A percentile compares a stretch with the other conserved stretches of the same genome.
Conservation (phyloP, 2,329 filamentous ascomycete genomes). For the Nothopassalora personata region DNA sequence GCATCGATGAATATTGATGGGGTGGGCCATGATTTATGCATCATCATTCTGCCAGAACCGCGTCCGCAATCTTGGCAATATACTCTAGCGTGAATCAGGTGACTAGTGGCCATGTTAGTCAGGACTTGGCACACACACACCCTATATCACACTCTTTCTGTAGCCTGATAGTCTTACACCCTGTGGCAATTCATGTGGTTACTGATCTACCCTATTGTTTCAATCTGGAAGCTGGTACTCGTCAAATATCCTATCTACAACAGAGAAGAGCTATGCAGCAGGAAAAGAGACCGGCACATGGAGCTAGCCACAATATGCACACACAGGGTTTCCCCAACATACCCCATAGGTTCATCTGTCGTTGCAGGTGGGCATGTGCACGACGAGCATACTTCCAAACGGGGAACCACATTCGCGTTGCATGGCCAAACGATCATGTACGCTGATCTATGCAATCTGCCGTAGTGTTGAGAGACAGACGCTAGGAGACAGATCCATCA, state of each 20-base stretch:
- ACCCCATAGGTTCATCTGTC: background rate
- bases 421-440: background rate
- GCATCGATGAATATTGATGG: too few species aligned
- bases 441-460: background rate
- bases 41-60: background rate
- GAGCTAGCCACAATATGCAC: background rate
- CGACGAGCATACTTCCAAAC: background rate
- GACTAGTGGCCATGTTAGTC: too few species aligned
- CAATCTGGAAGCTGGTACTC: too few species aligned
- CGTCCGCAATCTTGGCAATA: too few species aligned
- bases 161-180: too few species aligned
- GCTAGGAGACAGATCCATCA: background rate
- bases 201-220: too few species aligned
- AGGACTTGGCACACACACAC: too few species aligned
- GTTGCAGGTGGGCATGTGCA: background rate
- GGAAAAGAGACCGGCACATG: background rate
- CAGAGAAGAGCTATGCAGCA: background rate
- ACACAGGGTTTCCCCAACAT: background rate
- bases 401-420: background rate
- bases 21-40: background rate
- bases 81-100: too few species aligned
- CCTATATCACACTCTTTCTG: too few species aligned
- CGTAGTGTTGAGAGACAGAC: background rate
- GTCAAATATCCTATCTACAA: too few species aligned
- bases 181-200: too few species aligned